Evolutionary conservation across 1,284 basidiomycete species (phyloP), one percentile per base, ranked within the genome.

Genomic region (Cutaneotrichosporon spelunceum): DNA sequence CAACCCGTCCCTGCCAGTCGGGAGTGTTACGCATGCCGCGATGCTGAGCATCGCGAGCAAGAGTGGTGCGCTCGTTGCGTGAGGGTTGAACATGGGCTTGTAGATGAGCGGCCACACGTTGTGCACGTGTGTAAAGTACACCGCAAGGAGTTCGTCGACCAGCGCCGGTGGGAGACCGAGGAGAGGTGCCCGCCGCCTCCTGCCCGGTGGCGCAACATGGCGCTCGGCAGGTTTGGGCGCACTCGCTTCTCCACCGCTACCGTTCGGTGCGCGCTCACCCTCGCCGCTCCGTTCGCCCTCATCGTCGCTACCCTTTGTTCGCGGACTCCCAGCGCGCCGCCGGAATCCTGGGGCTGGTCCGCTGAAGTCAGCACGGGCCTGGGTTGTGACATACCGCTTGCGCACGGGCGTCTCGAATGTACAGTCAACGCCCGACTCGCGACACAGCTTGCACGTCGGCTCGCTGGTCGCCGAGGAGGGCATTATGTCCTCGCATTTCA

Each of bases 1-100:
- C 77, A 91, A 85, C 4, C 80, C 81, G 59, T 87, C 88, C 68
- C 89, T 86, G 1, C 30, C 34, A 72, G 89, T 86, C 30, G 67
- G 39, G 21, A 66, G 63, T 1, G 69, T 67, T n/a, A 77, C 67
- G 52, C 73, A 77, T 2, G 72, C 61, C 5, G 77, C 72, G 19
- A 76, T 70, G 9, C 71, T 68, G 5, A 77, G 67, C 70, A 77
- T 77, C 45, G 74, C 68, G 10, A 73, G 68, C 0, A 78, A 66
- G 1, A 78, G 67, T 4, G 68, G 71, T 8, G 68, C 56, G 1
- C 70, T 68, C 6, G 68, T 64, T n/a, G 67, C 65, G 45, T 72
- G 66, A 0, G 71, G 68, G 61, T 74, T 70, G 63, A 78, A 78
- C 49, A 70, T 66, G 0, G 75, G 71, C 62, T 78, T 78, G 65